Evolutionary conservation across 2,329 filamentous ascomycete species (phyloP).

Genomic region (Phaeoacremonium minimum): DNA sequence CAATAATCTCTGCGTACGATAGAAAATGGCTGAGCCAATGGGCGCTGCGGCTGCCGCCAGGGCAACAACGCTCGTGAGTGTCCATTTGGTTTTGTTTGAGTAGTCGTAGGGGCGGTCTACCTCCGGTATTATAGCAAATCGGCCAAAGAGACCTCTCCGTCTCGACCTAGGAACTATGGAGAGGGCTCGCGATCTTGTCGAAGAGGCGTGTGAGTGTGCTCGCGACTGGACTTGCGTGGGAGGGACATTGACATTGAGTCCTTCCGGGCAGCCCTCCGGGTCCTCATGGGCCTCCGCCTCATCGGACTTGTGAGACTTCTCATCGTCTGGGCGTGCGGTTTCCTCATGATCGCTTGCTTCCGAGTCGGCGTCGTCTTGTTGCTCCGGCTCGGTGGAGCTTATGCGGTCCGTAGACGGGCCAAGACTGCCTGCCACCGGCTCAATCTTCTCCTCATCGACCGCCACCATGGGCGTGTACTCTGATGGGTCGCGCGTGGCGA

Average conservation of each 20-base stretch:
- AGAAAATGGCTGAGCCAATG: conserved; percentile 79
- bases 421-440: background rate
- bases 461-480: background rate
- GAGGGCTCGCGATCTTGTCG: conserved; percentile 29
- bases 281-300: conserved; percentile 9
- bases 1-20: conserved; percentile 65
- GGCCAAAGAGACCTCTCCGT: conserved; percentile 69
- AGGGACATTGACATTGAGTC: conserved; percentile 6
- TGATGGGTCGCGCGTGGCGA: too few relatives aligned
- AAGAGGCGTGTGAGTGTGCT: conserved; percentile 28
- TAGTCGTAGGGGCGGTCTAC: conserved; percentile 75
- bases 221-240: conserved; percentile 2
- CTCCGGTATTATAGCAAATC: conserved; percentile 71
- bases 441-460: background rate
- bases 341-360: background rate
- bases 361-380: background rate
- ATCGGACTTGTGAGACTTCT: conserved; percentile 3
- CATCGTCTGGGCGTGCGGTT: background rate
- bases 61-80: conserved; percentile 73
- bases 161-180: conserved; percentile 36
- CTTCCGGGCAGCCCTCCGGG: conserved; percentile 6
- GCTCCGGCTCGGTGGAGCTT: background rate
- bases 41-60: conserved; percentile 74
- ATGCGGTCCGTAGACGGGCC: background rate
- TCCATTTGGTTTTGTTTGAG: conserved; percentile 72